Conservation (phyloP, 164 flowering plant species). For the Chimonanthus salicifolius region DNA sequence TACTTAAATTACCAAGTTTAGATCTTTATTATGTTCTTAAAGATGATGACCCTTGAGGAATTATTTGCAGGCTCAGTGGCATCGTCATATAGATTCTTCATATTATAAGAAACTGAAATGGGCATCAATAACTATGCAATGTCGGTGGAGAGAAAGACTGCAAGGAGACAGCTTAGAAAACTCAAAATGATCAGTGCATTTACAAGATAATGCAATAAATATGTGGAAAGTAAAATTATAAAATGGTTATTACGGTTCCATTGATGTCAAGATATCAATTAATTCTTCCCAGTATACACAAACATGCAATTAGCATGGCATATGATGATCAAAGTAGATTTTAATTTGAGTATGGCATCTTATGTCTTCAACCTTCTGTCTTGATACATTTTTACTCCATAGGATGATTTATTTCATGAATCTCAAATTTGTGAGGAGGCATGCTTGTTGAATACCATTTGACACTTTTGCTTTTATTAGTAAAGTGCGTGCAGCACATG, state of each 20-base stretch:
- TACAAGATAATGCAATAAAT: background rate
- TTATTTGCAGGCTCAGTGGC: constrained; percentile 66
- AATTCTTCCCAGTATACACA: no score
- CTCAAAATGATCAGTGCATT: constrained; percentile 42
- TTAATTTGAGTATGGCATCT: background rate
- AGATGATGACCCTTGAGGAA: background rate
- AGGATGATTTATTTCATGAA: no score
- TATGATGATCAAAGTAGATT: background rate
- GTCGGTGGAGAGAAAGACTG: constrained; percentile 58
- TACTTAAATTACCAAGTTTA: background rate
- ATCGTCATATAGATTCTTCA: constrained; percentile 43
- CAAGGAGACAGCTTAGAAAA: constrained; percentile 46
- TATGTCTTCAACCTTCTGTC: no score
- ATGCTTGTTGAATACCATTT: no score
- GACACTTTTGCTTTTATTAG: no score
- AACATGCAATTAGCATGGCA: background rate
- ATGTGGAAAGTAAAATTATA: no score
- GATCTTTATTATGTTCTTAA: background rate
- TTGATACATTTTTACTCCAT: no score
- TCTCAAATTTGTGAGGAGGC: no score
- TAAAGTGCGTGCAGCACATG: no score
- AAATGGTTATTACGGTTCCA: background rate
- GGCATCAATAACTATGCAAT: constrained; percentile 52
- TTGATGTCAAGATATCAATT: background rate
- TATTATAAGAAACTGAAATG: constrained; percentile 51